Evolutionary conservation across 495 filamentous ascomycete species (phyloP).

Genomic region (Podospora fimiseda): DNA sequence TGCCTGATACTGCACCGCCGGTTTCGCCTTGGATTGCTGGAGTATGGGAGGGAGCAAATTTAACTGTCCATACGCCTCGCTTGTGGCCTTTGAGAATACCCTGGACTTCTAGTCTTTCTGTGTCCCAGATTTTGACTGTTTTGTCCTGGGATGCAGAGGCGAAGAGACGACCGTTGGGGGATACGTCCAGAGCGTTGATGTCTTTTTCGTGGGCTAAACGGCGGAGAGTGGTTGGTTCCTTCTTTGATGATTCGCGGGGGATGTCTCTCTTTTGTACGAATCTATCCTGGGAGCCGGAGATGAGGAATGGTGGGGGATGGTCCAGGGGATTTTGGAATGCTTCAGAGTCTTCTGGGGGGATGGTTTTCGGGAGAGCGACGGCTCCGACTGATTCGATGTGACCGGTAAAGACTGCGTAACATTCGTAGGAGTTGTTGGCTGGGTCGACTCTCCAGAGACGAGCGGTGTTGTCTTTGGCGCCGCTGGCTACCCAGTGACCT

Average conservation of each 20-base stretch:
- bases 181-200: conserved; percentile 89
- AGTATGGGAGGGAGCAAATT: conserved; percentile 73
- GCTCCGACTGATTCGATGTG: conserved; percentile 96
- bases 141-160: conserved; percentile 95
- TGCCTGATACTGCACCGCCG: conserved; percentile 53
- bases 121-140: conserved; percentile 92
- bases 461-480: conserved; percentile 93
- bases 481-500: conserved; percentile 91
- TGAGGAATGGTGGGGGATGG: conserved; percentile 72
- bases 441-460: conserved; percentile 87
- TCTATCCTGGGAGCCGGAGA: conserved; percentile 90
- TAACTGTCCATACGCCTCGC: conserved; percentile 90
- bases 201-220: conserved; percentile 97
- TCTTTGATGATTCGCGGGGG: conserved; percentile 36
- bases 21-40: conserved; percentile 63
- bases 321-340: conserved; percentile 61
- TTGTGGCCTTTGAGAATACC: conserved; percentile 88
- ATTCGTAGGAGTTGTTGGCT: conserved; percentile 63
- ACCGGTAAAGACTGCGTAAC: conserved; percentile 74
- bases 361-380: conserved; percentile 66
- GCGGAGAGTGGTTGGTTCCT: conserved; percentile 60
- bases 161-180: conserved; percentile 62
- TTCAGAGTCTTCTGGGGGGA: conserved; percentile 57
- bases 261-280: conserved; percentile 91
- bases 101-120: conserved; percentile 76